Evolutionary conservation across 805 yeast species (phyloP).

Genomic region (Hanseniaspora meyeri): DNA sequence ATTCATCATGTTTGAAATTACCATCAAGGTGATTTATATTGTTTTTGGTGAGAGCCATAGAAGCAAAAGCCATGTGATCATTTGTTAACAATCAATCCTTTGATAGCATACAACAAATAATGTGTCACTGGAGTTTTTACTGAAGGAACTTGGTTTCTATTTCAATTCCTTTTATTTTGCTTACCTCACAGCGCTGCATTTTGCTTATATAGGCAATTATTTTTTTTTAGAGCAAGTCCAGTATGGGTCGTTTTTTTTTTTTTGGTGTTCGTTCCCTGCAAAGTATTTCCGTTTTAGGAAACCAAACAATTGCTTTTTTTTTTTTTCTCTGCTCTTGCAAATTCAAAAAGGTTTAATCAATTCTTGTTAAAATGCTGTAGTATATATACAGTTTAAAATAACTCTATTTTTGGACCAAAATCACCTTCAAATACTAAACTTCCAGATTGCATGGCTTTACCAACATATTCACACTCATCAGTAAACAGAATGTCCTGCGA

Average conservation of each 20-base stretch:
- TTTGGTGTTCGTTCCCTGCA: neutral
- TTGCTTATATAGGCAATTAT: neutral
- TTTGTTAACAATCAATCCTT: neutral
- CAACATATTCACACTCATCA: constrained; percentile 67
- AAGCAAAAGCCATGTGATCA: neutral
- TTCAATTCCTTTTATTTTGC: neutral
- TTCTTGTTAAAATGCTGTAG: neutral
- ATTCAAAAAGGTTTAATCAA: neutral
- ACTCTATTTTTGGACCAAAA: constrained; percentile 68
- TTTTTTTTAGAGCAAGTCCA: too few species aligned
- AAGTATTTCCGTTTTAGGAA: neutral
- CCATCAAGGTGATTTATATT: too few species aligned
- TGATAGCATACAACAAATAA: neutral
- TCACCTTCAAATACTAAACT: constrained; percentile 94
- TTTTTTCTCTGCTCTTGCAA: neutral
- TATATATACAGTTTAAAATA: constrained; percentile 15
- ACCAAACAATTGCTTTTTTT: neutral
- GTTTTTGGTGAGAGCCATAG: too few species aligned
- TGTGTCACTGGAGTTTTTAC: neutral
- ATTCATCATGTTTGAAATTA: constrained; percentile 5
- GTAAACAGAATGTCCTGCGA: constrained; percentile 57
- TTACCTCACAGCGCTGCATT: too few species aligned
- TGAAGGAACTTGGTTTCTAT: neutral
- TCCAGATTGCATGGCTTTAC: constrained; percentile 72
- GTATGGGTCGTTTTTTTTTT: too few species aligned